Conservation (phyloP, 192 early-diverging fungal species). For the Allomyces arbusculus region DNA sequence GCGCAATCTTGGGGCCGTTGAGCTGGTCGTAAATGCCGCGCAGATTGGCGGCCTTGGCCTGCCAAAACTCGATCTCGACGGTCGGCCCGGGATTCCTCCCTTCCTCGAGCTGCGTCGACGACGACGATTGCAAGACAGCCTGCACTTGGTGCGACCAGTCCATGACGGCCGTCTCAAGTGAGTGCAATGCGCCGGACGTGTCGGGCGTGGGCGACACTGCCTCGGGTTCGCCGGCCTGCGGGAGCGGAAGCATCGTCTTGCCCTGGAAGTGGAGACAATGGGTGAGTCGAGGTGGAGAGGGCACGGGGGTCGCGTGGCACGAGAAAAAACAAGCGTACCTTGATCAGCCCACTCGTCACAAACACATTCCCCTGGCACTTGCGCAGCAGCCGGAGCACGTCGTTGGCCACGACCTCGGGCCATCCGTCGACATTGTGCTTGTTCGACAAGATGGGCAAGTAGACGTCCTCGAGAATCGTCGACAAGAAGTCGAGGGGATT, state of each 20-base stretch:
- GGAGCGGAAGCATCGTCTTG: constrained; percentile 43
- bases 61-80: constrained; percentile 49
- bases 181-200: constrained; percentile 27
- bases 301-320: background rate
- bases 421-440: constrained; percentile 40
- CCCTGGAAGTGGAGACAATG: constrained; percentile 12
- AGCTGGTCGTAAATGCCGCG: constrained; percentile 39
- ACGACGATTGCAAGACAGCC: constrained; percentile 36
- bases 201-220: constrained; percentile 24
- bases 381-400: constrained; percentile 43
- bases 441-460: constrained; percentile 38
- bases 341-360: constrained; percentile 41
- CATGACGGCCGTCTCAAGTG: constrained; percentile 40
- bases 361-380: constrained; percentile 40
- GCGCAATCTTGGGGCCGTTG: constrained; percentile 39
- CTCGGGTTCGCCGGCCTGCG: constrained; percentile 28
- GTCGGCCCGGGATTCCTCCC: constrained; percentile 38
- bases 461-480: constrained; percentile 36
- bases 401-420: constrained; percentile 45
- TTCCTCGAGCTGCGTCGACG: constrained; percentile 37
- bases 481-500: constrained; percentile 40
- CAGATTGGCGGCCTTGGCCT: constrained; percentile 40
- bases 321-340: constrained; percentile 21
- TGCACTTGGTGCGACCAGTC: constrained; percentile 51
- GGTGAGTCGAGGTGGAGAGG: too few relatives aligned